phyloP scores from a whole-genome alignment of 1,284 basidiomycete genomes.

The Chalciporus sp. region DNA sequence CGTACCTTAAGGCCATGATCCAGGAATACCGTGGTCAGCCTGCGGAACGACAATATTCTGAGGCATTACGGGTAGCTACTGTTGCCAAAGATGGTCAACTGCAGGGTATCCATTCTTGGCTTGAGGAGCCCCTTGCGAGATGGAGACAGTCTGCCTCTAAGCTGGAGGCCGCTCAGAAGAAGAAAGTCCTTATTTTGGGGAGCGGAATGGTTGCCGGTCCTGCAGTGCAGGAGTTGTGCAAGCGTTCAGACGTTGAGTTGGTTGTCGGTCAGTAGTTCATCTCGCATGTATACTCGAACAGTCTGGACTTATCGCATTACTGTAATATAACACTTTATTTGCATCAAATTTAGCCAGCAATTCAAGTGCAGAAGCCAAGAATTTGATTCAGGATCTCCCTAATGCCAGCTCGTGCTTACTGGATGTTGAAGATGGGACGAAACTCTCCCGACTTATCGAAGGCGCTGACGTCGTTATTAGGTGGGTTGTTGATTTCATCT shows the following conservation, averaged over 20 bases:
- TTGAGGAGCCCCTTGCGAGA: conserved; percentile 53
- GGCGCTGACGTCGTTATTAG: conserved; percentile 70
- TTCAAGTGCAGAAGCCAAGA: conserved; percentile 60
- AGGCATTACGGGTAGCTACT: conserved; percentile 67
- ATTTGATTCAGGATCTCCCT: conserved; percentile 51
- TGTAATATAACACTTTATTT: conserved; percentile 4
- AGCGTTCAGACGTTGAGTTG: conserved; percentile 61
- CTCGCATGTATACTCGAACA: conserved; percentile 6
- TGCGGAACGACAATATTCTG: conserved; percentile 28
- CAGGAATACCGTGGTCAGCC: conserved; percentile 36
- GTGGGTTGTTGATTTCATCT: conserved; percentile 41
- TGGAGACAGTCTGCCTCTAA: conserved; percentile 35
- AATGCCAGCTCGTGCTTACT: conserved; percentile 64
- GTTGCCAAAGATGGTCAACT: conserved; percentile 68
- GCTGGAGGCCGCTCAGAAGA: conserved; percentile 26
- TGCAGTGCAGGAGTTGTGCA: conserved; percentile 73
- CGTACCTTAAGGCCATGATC: conserved; percentile 70
- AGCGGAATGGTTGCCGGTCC: conserved; percentile 92
- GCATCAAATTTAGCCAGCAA: conserved; percentile 66
- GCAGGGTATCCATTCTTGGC: conserved; percentile 56
- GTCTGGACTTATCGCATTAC: conserved; percentile 15
- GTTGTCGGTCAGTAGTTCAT: conserved; percentile 65
- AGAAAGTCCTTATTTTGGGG: conserved; percentile 80
- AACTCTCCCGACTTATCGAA: conserved; percentile 56
- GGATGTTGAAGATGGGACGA: conserved; percentile 60